Evolutionary conservation across 2,329 filamentous ascomycete genomes (phyloP), one percentile per base, ranked within the genome.

Genomic region (Colletotrichum sp.): DNA sequence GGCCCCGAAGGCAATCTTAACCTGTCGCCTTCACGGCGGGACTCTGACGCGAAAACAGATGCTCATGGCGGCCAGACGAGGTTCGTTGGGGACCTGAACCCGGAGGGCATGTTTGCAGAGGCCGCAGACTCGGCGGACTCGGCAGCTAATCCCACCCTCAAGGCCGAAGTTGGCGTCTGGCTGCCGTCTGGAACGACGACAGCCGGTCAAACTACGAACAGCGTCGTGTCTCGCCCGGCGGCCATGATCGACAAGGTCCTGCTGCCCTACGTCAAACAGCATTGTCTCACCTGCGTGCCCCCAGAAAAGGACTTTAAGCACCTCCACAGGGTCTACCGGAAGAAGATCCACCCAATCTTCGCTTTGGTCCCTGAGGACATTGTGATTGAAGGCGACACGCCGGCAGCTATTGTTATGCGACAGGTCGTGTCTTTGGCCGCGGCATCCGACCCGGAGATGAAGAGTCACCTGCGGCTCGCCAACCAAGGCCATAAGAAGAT

Each of bases 1-100:
- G 64, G 26, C 28, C 24, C 70, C 5, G 64, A 65, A 21, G 52
- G 18, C 32, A 18, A 9, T 15, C 18, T 38, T 9, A 34, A 26
- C 21, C 26, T 38, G 52, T 60, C 70, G 12, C 70, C 72, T 24
- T 71, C 67, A 15, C 74, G 65, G 48, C 48, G 58, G 24, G 64
- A 76, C 13, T 76, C 64, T n/a, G 52, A 67, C 15, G 60, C 32
- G 2, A 60, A 69, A 36, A 21, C 43, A 16, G 74, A 76, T 43
- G 66, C 71, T 38, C 71, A 75, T 10, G 67, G 70, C 24, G 70
- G 63, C 18, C 74, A 76, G 65, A 69, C 74, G 8, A 88, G 90
- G 8, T 92, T 92, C 71, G 88, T 92, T 48, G 90, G 90, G 21
- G 90, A 92, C 78, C 79, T 92, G 32, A 92, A 91, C 77, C 91